phyloP scores from a whole-genome alignment of 805 yeast species.

The Myxozyma kluyveri region DNA sequence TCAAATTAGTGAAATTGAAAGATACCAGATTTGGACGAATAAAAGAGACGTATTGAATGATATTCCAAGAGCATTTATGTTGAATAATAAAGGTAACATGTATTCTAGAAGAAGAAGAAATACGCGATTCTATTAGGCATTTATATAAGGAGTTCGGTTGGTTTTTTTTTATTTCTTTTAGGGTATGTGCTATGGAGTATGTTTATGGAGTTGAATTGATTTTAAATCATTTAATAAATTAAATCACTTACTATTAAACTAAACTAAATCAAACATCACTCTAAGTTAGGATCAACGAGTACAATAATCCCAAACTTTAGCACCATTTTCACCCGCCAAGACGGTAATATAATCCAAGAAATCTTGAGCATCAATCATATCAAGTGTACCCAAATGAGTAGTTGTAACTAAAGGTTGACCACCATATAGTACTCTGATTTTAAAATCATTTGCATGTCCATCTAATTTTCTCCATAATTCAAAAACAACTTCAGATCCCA shows the following conservation, averaged over 20 bases:
- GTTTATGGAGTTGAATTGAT: too few relatives aligned
- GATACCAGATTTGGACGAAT: slow-evolving; percentile 1
- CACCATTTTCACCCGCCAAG: slow-evolving; percentile 14
- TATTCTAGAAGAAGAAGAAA: too few relatives aligned
- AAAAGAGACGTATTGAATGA: slow-evolving; percentile 8
- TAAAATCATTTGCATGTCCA: slow-evolving; percentile 27
- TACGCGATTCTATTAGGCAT: too few relatives aligned
- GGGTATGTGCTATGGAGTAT: too few relatives aligned
- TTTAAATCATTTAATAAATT: too few relatives aligned
- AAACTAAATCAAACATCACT: too few relatives aligned
- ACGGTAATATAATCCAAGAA: slow-evolving; percentile 14
- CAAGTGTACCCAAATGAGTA: slow-evolving; percentile 15
- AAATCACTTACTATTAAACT: not conserved
- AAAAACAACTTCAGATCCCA: slow-evolving; percentile 47
- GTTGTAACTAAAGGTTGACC: slow-evolving; percentile 32
- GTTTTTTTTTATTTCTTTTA: too few relatives aligned
- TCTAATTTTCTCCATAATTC: slow-evolving; percentile 40
- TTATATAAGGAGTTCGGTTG: not conserved
- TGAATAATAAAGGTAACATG: too few relatives aligned
- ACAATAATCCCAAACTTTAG: slow-evolving; percentile 9
- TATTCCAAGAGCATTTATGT: slow-evolving; percentile 15
- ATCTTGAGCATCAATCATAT: slow-evolving; percentile 14
- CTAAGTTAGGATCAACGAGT: not conserved
- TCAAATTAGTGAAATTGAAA: not conserved
- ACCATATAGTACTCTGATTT: slow-evolving; percentile 42